phyloP scores from a whole-genome alignment of 352 stramenopile genomes.

The Phytophthora kernoviae region DNA sequence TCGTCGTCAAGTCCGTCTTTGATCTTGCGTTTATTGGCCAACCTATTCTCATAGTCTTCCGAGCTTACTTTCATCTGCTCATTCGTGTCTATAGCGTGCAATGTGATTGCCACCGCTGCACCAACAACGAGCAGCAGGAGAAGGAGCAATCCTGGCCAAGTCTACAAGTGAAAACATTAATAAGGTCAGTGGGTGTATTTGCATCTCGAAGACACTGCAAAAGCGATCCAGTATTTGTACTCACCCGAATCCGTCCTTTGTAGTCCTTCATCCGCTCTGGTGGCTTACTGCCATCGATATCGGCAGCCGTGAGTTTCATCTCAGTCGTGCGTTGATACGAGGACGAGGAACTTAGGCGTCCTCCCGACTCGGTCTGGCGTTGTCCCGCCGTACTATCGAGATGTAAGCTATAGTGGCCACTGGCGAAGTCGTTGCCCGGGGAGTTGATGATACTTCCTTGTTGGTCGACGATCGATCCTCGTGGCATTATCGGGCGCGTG shows the following conservation, averaged over 20 bases:
- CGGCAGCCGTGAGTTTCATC: conserved; percentile 58
- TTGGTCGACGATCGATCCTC: background rate
- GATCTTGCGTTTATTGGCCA: conserved; percentile 42
- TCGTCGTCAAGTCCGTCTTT: conserved; percentile 40
- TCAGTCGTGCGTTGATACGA: conserved; percentile 43
- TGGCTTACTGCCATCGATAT: conserved; percentile 34
- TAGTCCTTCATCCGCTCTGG: conserved; percentile 63
- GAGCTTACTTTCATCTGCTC: conserved; percentile 23
- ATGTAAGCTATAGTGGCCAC: conserved; percentile 22
- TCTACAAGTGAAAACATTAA: conserved; percentile 23
- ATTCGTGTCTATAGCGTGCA: conserved; percentile 38
- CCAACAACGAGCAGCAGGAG: conserved; percentile 47
- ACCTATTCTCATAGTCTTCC: conserved; percentile 31
- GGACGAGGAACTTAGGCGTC: conserved; percentile 12
- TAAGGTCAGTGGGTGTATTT: no score
- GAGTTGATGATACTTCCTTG: conserved; percentile 3
- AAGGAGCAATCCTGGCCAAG: conserved; percentile 60
- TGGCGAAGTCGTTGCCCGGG: conserved; percentile 27
- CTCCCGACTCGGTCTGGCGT: conserved; percentile 36
- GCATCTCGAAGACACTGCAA: no score
- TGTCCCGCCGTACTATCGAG: conserved; percentile 23
- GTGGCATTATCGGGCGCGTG: conserved; percentile 7
- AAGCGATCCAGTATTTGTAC: no score
- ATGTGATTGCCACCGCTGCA: conserved; percentile 45
- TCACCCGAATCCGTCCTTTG: conserved; percentile 62